Evolutionary conservation across 78 protist species (phyloP).

Genomic region (Isochrysis galbana): DNA sequence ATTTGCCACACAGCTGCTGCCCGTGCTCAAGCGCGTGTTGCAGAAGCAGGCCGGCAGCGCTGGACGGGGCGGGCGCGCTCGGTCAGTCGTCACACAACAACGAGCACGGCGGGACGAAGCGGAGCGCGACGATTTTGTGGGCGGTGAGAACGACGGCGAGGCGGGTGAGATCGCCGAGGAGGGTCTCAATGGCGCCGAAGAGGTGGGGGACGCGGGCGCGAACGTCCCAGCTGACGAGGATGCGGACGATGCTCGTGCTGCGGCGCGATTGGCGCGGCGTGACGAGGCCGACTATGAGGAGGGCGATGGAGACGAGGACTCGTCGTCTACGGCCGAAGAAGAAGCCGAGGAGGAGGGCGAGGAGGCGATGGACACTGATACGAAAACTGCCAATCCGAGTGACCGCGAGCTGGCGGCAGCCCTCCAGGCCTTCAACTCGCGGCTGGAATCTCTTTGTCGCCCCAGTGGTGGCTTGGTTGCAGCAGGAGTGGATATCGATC

Average conservation of each 20-base stretch:
- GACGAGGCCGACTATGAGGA: background rate
- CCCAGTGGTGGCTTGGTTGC: background rate
- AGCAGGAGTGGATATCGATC: background rate
- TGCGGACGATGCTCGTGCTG: background rate
- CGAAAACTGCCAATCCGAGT: too few relatives aligned
- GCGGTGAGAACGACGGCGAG: background rate
- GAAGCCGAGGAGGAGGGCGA: background rate
- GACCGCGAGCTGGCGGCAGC: background rate
- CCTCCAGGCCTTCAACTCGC: background rate
- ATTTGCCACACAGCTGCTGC: background rate
- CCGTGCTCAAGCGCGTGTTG: background rate
- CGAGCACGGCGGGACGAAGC: background rate
- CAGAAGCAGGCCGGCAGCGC: background rate
- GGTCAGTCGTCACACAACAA: background rate
- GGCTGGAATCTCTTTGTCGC: background rate
- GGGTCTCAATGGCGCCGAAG: too few relatives aligned
- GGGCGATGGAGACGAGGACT: background rate
- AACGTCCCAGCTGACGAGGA: background rate
- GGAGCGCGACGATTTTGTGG: background rate
- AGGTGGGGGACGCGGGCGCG: background rate
- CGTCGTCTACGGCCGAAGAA: background rate
- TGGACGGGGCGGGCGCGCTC: background rate
- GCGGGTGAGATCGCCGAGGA: background rate
- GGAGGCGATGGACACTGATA: too few relatives aligned
- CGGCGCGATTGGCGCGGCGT: background rate